A percentile compares a stretch with the other conserved stretches of the same genome.
Evolutionary conservation across 352 stramenopile species (phyloP).

Genomic region (Phytophthora ohioensis): DNA sequence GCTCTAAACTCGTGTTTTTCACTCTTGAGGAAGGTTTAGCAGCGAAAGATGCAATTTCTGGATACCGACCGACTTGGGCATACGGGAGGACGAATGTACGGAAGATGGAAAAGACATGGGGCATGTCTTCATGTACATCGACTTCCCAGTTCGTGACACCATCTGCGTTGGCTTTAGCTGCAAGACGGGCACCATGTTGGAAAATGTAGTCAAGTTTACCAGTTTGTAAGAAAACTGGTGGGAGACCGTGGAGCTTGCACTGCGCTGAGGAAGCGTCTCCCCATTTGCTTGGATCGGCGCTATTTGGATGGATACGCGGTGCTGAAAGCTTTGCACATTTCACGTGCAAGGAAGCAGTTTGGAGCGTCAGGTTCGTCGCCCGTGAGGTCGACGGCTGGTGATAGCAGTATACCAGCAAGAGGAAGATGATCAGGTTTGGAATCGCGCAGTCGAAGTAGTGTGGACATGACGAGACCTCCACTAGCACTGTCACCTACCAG

Average conservation of each 20-base stretch:
- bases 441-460: constrained; percentile 50
- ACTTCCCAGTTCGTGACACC: constrained; percentile 36
- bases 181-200: constrained; percentile 33
- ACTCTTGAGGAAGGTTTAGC: constrained; percentile 28
- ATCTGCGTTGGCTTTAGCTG: constrained; percentile 33
- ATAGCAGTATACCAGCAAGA: constrained; percentile 43
- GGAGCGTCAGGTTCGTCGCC: constrained; percentile 27
- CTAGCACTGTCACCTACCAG: constrained; percentile 60
- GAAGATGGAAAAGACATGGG: constrained; percentile 47
- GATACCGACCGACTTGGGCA: constrained; percentile 31
- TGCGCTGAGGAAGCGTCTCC: constrained; percentile 40
- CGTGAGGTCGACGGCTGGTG: constrained; percentile 43
- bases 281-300: constrained; percentile 30
- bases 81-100: constrained; percentile 41
- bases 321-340: constrained; percentile 20
- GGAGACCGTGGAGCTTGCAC: constrained; percentile 42
- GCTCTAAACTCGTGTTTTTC: background rate
- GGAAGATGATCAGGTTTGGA: constrained; percentile 21
- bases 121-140: constrained; percentile 41
- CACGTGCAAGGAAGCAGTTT: constrained; percentile 31
- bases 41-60: constrained; percentile 25
- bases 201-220: constrained; percentile 43
- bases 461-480: constrained; percentile 55
- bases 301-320: constrained; percentile 19
- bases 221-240: constrained; percentile 50